Percentiles rank a stretch among this genome's conserved stretches.
Conservation (phyloP, 345 rosid species). For the Melaleuca alternifolia region DNA sequence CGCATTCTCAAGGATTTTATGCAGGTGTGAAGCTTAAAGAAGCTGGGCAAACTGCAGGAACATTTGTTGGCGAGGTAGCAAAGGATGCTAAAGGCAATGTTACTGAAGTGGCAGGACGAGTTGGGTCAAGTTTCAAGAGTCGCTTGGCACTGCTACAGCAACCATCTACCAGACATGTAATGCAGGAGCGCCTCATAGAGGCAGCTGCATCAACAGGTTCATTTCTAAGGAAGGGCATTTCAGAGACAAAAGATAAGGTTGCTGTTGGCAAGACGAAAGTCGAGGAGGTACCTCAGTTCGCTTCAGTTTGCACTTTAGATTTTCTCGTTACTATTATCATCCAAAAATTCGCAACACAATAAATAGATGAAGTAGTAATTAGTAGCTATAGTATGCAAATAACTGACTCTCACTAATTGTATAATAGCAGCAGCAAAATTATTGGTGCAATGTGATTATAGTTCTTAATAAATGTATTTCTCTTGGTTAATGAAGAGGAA, state of each 20-base stretch:
- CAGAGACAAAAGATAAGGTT: conserved; percentile 88
- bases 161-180: conserved; percentile 74
- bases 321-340: not conserved
- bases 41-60: conserved; percentile 79
- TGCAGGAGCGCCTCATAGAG: conserved; percentile 69
- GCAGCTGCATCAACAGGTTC: conserved; percentile 92
- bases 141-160: conserved; percentile 80
- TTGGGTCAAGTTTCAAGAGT: conserved; percentile 58
- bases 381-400: not conserved
- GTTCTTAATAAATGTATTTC: not conserved
- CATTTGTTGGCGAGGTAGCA: conserved; percentile 74
- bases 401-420: not conserved
- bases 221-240: conserved; percentile 67
- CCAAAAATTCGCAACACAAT: not conserved
- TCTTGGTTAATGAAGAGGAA: not conserved
- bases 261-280: conserved; percentile 81
- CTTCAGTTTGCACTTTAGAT: not conserved
- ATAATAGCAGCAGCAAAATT: not conserved
- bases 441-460: not conserved
- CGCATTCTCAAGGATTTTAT: conserved; percentile 2
- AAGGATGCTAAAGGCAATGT: conserved; percentile 94
- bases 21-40: conserved; percentile 76
- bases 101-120: conserved; percentile 70
- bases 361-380: not conserved
- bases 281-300: conserved; percentile 61